Base-by-base conservation (phyloP, 495 filamentous ascomycete species). In the Aspergillus panamensis region DNA sequence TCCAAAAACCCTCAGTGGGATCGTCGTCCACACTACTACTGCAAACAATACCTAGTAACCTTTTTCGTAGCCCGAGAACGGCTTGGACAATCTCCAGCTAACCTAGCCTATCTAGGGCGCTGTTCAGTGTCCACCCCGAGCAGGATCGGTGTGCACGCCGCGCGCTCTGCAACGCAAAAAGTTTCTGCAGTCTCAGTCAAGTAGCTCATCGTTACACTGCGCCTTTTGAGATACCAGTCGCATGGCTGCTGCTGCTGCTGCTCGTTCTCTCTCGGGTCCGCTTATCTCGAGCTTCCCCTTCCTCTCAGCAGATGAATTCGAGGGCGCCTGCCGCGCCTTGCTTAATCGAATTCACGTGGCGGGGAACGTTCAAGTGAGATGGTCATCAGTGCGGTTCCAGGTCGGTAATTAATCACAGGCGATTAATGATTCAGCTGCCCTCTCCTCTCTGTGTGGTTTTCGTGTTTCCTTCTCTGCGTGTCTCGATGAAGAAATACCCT, bases 281-380 rank as follows among this genome's bases (percentile, higher is more conserved):
- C n/a, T 6, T 43, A 50, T 71, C 53, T 70, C 66, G 44, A 40
- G 51, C 42, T 77, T 75, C 48, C 86, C 85, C n/a, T 82, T 81
- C 51, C 75, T 89, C 13, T 79, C 74, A 19, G 60, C 66, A 17
- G 76, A 77, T 30, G 84, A 88, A 62, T 90, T 90, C 57, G 68
- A 80, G 33, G 67, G 77, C 64, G 82, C 77, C 50, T 88, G 85
- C 69, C 77, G 82, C 65, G 75, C 75, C 39, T 74, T 90, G 19
- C 77, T 80, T 40, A 69, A 80, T 61, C 78, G 74, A 62, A 81
- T 85, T 69, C 55, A 67, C 25, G 59, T 62, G 60, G 57, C 63
- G 47, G 45, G 54, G 57, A 48, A 48, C 49, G 62, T 56, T 51
- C 42, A 25, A 12, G 51, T 56, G 48, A 62, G 47, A 55, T 69